phyloP scores from a whole-genome alignment of 176 grass and related monocot species.

The Guadua angustifolia region DNA sequence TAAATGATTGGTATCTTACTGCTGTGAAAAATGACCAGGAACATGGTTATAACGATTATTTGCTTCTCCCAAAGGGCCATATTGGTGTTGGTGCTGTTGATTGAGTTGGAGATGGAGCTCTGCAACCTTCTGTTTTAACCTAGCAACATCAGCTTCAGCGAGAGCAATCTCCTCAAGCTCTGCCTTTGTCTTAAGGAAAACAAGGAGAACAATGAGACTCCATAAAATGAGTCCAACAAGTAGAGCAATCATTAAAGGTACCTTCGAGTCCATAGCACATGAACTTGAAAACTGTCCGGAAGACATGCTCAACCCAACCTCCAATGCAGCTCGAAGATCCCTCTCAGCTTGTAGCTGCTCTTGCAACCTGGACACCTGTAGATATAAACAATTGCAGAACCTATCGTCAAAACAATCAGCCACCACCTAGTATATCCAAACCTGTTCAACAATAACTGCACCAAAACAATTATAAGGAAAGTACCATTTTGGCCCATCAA shows the following conservation, averaged over 20 bases:
- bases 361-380: conserved; percentile 95
- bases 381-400: conserved; percentile 36
- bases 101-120: conserved; percentile 98
- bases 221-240: conserved; percentile 36
- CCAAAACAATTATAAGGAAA: conserved; percentile 9
- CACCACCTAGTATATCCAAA: conserved; percentile 28
- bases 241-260: conserved; percentile 36
- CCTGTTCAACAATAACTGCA: conserved; percentile 28
- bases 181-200: conserved; percentile 78
- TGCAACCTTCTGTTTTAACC: conserved; percentile 92
- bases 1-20: conserved; percentile 58
- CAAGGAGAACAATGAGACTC: conserved; percentile 36
- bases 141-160: conserved; percentile 90
- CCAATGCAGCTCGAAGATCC: conserved; percentile 93
- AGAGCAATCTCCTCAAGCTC: conserved; percentile 96
- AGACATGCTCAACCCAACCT: conserved; percentile 98
- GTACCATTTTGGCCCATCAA: background rate
- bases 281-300: conserved; percentile 88
- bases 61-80: conserved; percentile 58
- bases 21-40: conserved; percentile 77
- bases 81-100: conserved; percentile 88
- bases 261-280: conserved; percentile 85
- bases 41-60: conserved; percentile 64
- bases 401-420: conserved; percentile 8
- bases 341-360: conserved; percentile 99